Base-by-base conservation (phyloP, 2,329 filamentous ascomycete genomes). In the Laburnicola sp. region DNA sequence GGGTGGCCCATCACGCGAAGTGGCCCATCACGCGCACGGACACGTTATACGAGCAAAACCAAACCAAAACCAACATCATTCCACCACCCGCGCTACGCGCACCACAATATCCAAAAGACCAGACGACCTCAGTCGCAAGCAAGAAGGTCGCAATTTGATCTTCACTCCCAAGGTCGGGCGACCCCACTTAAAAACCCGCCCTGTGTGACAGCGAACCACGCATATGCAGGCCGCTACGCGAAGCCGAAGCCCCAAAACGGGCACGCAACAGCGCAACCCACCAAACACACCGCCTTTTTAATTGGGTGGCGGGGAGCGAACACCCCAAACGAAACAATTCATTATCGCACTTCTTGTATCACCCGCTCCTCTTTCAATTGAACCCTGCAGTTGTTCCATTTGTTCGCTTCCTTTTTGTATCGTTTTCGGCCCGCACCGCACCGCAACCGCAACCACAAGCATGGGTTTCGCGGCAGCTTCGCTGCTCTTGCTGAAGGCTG, bases 231-330 rank as follows among this genome's bases (percentile, higher is more conserved):
- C 35, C 6, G 28, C 28, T 6, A 16, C 25, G 25, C 43, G 22
- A 37, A 22, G 16, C 16, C 16, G 16, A 16, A 16, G 16, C 26
- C 43, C 43, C 43, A 37, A 45, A 30, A n/a, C 34, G 37, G 43
- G 16, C 42, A 36, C 42, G 36, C 45, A 40, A 23, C 36, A 40
- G 23, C 27, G 35, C 35, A 25, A 32, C 35, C 34, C n/a, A 34
- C 5, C 23, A 35, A 40, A 35, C 45, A 40, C 45, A 47, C 45
- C 45, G 45, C 45, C 45, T 47, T 47, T 47, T 47, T 47, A 40
- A 47, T 47, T 47, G 45, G 45, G 45, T 47, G 45, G 45, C 45
- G 37, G 36, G 37, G 43, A 22, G 9, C 22, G 16, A 25, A 23
- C 28, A 31, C 21, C 25, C 43, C 42, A 45, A 36, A 45, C 16